Evolutionary conservation across 2,329 filamentous ascomycete genomes (phyloP).

Genomic region (Fusarium chaquense): DNA sequence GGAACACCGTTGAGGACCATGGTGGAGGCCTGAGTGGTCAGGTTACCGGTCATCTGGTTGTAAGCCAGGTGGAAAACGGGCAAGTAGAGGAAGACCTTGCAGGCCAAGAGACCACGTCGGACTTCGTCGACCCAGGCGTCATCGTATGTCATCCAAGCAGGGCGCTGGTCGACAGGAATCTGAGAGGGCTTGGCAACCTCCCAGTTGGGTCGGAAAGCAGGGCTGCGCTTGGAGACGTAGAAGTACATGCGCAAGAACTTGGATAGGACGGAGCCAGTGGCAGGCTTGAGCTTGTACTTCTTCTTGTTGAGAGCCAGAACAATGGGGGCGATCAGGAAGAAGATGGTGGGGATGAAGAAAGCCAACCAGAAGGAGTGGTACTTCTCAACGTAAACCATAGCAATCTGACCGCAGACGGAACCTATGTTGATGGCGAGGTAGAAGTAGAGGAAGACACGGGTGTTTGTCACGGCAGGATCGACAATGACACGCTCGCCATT

Average conservation of each 20-base stretch:
- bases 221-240: constrained; percentile 72
- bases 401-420: constrained; percentile 67
- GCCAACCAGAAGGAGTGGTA: constrained; percentile 82
- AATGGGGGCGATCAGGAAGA: constrained; percentile 72
- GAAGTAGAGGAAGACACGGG: constrained; percentile 75
- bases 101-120: constrained; percentile 75
- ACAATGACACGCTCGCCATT: constrained; percentile 76
- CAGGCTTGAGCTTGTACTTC: constrained; percentile 71
- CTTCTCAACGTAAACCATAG: constrained; percentile 80
- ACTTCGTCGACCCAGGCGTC: constrained; percentile 87
- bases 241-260: constrained; percentile 73
- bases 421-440: constrained; percentile 73
- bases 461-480: constrained; percentile 75
- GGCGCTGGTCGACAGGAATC: constrained; percentile 67
- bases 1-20: constrained; percentile 78
- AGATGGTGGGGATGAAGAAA: constrained; percentile 73
- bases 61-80: constrained; percentile 72
- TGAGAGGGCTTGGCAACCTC: constrained; percentile 75
- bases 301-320: constrained; percentile 72
- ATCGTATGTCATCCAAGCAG: constrained; percentile 83
- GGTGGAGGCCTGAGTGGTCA: constrained; percentile 73
- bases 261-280: constrained; percentile 77
- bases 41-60: constrained; percentile 71
- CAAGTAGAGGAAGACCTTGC: constrained; percentile 78
- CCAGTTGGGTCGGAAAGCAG: constrained; percentile 76